A percentile compares a stretch with the other conserved stretches of the same genome.
These are phyloP conservation scores for Macadamia tetraphylla DNA, from an alignment of 164 flowering plant species.

Conservation along the genomic window DNA sequence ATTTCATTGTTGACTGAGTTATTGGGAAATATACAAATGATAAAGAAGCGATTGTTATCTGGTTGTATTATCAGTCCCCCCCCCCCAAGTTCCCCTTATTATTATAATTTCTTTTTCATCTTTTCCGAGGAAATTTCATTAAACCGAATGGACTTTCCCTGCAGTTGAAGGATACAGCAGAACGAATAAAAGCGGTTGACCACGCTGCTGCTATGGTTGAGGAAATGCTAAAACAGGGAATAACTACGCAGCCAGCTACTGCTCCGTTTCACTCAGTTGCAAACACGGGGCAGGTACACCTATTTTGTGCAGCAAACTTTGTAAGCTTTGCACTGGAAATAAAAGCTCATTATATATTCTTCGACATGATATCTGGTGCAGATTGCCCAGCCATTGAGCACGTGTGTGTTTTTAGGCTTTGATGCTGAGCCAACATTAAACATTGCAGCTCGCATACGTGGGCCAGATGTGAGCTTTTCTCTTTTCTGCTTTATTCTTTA, in stretches of 20 bases:
- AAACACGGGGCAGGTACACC: constrained; percentile 37
- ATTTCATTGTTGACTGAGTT: no score
- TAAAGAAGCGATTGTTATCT: no score
- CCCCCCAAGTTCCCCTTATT: no score
- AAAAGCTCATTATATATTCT: background rate
- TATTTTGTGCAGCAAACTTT: constrained; percentile 4
- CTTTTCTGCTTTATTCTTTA: background rate
- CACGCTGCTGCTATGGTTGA: constrained; percentile 95
- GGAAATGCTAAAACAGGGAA: constrained; percentile 77
- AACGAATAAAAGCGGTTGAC: constrained; percentile 88
- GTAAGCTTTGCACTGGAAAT: background rate
- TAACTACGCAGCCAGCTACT: constrained; percentile 22
- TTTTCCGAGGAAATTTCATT: background rate
- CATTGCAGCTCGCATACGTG: constrained; percentile 81
- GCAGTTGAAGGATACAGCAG: constrained; percentile 87
- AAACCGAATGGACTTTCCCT: constrained; percentile 12
- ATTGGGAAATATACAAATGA: no score
- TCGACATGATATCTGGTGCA: constrained; percentile 19
- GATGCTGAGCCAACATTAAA: constrained; percentile 68
- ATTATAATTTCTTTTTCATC: no score
- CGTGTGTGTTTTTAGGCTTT: constrained; percentile 80
- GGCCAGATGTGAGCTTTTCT: constrained; percentile 80
- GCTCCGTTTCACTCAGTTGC: constrained; percentile 21
- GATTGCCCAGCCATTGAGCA: constrained; percentile 43
- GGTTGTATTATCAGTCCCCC: no score